phyloP scores from a whole-genome alignment of 495 filamentous ascomycete genomes.

The Rostrohypoxylon terebratum region DNA sequence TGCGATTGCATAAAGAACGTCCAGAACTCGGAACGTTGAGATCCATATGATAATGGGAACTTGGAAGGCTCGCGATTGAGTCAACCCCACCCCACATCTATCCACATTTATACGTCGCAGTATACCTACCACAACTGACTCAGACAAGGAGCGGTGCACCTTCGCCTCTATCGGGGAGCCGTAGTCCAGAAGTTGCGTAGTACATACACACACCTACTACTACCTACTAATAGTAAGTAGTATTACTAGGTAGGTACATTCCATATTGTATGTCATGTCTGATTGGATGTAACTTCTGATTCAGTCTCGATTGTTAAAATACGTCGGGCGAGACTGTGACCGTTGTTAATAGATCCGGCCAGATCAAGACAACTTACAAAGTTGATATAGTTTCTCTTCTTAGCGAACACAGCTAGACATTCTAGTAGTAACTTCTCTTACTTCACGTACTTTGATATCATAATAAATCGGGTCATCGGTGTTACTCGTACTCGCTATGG shows the following conservation, averaged over 20 bases:
- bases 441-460: background rate
- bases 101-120: constrained; percentile 28
- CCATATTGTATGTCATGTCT: background rate
- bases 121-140: background rate
- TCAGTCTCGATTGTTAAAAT: constrained; percentile 7
- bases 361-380: background rate
- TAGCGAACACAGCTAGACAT: background rate
- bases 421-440: background rate
- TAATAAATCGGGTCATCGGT: background rate
- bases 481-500: constrained; percentile 62
- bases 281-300: background rate
- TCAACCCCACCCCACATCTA: background rate
- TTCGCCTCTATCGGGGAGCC: constrained; percentile 15
- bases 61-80: constrained; percentile 9
- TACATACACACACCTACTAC: background rate
- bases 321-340: background rate
- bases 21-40: too few species aligned
- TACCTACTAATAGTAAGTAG: too few species aligned
- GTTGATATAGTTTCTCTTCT: background rate
- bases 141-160: background rate
- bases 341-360: background rate
- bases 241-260: too few species aligned
- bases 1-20: constrained; percentile 46
- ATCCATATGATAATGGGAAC: constrained; percentile 37
- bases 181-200: constrained; percentile 2